A percentile compares a stretch with the other conserved stretches of the same genome.
These are phyloP conservation scores for Chrysoporthe austroafricana DNA, from an alignment of 2,329 filamentous ascomycete species.

Conservation along the genomic window DNA sequence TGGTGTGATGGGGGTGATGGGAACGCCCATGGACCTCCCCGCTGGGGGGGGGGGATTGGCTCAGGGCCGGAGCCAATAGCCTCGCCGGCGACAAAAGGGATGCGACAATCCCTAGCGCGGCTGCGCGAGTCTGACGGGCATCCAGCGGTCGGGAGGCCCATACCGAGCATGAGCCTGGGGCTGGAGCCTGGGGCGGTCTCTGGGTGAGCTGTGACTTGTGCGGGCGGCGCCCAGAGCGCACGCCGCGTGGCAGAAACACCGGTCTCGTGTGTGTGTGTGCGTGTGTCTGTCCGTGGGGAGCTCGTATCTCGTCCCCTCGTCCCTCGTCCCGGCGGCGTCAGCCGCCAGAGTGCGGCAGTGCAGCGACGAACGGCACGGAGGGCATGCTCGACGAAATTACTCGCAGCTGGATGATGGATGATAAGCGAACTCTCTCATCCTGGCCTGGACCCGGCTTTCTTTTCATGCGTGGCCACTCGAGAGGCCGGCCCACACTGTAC, in stretches of 20 bases:
- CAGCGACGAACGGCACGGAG: conserved; percentile 11
- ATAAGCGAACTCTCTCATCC: not conserved
- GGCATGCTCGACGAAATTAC: not conserved
- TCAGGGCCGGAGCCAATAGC: conserved; percentile 2
- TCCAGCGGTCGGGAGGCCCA: too few species aligned
- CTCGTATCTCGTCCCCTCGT: conserved; percentile 10
- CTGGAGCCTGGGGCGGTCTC: too few species aligned
- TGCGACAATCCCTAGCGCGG: conserved; percentile 23
- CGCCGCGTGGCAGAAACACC: not conserved
- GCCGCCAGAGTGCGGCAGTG: conserved; percentile 20
- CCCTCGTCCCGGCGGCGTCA: not conserved
- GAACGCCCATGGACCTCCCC: not conserved
- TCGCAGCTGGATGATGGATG: conserved; percentile 1
- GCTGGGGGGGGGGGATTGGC: not conserved
- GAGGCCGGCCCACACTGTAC: not conserved
- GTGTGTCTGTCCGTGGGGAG: not conserved
- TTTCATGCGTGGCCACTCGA: not conserved
- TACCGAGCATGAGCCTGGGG: not conserved
- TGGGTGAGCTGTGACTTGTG: too few species aligned
- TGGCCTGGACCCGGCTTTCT: not conserved
- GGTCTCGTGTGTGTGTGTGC: not conserved
- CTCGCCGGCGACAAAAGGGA: conserved; percentile 18
- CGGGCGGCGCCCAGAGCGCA: not conserved
- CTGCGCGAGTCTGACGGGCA: conserved; percentile 13
- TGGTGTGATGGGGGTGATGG: not conserved